Base-by-base conservation (phyloP, 345 rosid genomes). In the Salix udensis region DNA sequence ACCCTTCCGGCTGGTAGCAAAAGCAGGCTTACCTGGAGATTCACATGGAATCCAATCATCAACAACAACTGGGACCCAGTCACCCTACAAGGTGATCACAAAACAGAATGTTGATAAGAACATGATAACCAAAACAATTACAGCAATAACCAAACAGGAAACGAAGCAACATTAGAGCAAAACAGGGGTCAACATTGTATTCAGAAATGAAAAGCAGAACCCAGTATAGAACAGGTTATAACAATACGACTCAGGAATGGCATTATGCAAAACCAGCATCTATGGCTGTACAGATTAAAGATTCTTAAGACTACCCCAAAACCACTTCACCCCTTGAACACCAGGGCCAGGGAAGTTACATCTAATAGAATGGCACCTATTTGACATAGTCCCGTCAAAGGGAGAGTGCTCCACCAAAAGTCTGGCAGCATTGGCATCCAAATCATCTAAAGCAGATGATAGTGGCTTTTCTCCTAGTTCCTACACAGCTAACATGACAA, bases 21-120 rank as follows among this genome's bases (percentile, higher is more conserved):
- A 96, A 74, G 98, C 98, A 53, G 99, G 99, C 87, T 92, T 96
- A 65, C 98, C 97, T 7, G 86, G 94, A 65, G 93, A 85, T 84
- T 96, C 98, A 71, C 99, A 96, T 40, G 99, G 99, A 82, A 96
- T 96, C 98, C 98, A 96, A 85, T 96, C 99, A 84, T 96, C 99
- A 67, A 96, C 92, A 70, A 96, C 97, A 50, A 96, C 98, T 14
- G 99, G 99, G 76, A 96, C 98, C 99, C 99, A 96, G 80, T 96
- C 99, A 70, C 99, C 99, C 99, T 96, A 84, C 82, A 85, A 24
- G 72, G 37, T 72, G 68, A 62, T 69, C 7, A 72, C 15, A 77
- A 37, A 70, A 4, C 76, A 75, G 19, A 62, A 74, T 40, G 48
- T 37, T 36, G 74, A 61, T 40, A 58, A 71, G 60, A 67, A 65